Base-by-base conservation (phyloP, 345 rosid genomes). In the Citrus medica region DNA sequence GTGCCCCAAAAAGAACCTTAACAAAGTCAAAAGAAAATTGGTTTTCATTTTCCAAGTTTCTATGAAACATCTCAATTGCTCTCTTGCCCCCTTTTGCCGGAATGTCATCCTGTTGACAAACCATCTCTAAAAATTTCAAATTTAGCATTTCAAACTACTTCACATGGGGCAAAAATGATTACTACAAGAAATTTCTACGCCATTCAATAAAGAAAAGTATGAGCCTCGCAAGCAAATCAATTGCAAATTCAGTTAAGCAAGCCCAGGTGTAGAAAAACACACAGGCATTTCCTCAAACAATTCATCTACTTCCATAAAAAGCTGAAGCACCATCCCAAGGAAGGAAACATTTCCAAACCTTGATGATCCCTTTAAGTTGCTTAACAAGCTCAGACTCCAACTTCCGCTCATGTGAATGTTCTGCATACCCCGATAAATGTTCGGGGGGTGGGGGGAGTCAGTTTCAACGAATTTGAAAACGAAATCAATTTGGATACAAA, bases 321-420 rank as follows among this genome's bases (percentile, higher is more conserved):
- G 14, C 48, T 64, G 22, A 24, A 65, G 51, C 76, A 48, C 3
- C 33, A 64, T 19, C 40, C 24, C 17, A 66, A 3, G 30, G 38
- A 21, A 6, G 51, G 16, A 77, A 3, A 0, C 35, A 14, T 1
- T 4, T 27, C n/a, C 46, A 55, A 71, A 95, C 99, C 97, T 92
- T 95, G 81, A 92, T 95, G 79, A 92, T 84, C 63, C 95, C 93
- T 82, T 91, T 92, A 83, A 95, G 97, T 84, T 93, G 97, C 83
- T 93, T 93, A 78, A 87, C 92, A 63, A 95, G 98, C 86, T 91
- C 98, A 4, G 98, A 86, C 30, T 87, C 98, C 46, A 86, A 59
- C 21, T 76, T 68, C 48, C 82, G 83, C 61, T 83, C 92, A 79
- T 90, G 97, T 70, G 93, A 91, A 84, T 91, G 96, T 76, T 86